phyloP scores from a whole-genome alignment of 2,329 filamentous ascomycete genomes.

The Colletotrichum sp. region DNA sequence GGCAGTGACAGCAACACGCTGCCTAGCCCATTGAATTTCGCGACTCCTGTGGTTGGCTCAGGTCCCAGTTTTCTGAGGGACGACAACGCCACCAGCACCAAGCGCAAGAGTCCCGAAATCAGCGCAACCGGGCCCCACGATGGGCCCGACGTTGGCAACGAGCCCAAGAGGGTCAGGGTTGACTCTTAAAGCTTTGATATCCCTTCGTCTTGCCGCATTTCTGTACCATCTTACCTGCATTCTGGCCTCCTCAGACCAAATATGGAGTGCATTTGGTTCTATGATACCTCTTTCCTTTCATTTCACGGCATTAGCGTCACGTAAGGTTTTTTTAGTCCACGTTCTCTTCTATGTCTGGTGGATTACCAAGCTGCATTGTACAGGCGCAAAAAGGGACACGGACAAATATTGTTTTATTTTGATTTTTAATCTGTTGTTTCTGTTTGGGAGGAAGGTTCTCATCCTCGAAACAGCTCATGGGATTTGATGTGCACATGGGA shows the following conservation, averaged over 20 bases:
- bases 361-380: conserved; percentile 1
- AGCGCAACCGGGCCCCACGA: conserved; percentile 46
- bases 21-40: conserved; percentile 91
- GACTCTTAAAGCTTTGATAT: conserved; percentile 39
- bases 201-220: neutral
- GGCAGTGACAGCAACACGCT: conserved; percentile 81
- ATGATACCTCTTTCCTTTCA: conserved; percentile 23
- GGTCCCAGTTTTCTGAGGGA: conserved; percentile 70
- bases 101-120: conserved; percentile 63
- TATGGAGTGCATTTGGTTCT: conserved; percentile 20
- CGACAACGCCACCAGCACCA: conserved; percentile 46
- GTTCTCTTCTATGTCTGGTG: conserved; percentile 1
- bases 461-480: neutral
- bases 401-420: conserved; percentile 4
- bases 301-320: conserved; percentile 21
- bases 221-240: conserved; percentile 16
- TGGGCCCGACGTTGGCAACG: conserved; percentile 45
- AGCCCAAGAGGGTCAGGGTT: conserved; percentile 59
- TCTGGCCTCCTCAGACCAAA: conserved; percentile 1
- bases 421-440: neutral
- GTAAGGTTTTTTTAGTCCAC: conserved; percentile 5
- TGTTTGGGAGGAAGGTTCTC: neutral
- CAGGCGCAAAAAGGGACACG: conserved; percentile 5
- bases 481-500: conserved; percentile 12
- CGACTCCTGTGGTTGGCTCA: conserved; percentile 74